These are phyloP conservation scores for Apiospora kogelbergensis DNA, from an alignment of 2,329 filamentous ascomycete species.

Conservation along the genomic window DNA sequence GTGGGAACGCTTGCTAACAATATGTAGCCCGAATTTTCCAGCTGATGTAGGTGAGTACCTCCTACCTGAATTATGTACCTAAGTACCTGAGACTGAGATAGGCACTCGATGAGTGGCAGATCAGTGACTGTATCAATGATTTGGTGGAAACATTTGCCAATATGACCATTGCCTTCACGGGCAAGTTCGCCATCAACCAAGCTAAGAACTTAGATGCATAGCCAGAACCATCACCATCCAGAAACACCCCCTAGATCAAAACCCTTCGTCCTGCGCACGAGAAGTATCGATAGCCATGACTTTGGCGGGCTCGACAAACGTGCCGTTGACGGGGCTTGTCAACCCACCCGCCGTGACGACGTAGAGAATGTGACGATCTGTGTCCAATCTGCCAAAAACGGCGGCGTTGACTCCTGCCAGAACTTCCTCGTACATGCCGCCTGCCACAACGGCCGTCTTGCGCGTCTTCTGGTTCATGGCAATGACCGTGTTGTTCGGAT, in stretches of 20 bases:
- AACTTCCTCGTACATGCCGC: conserved; percentile 7
- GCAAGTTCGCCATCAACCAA: background rate
- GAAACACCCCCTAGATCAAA: background rate
- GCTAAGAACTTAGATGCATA: background rate
- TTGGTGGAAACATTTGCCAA: background rate
- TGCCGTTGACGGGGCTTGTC: conserved; percentile 21
- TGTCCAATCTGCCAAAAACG: conserved; percentile 19
- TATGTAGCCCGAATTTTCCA: background rate
- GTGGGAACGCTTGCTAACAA: too few relatives aligned
- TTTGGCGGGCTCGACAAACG: conserved; percentile 23
- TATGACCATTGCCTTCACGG: background rate
- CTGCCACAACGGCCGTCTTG: conserved; percentile 12
- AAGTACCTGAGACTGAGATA: too few relatives aligned
- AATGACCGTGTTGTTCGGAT: conserved; percentile 11
- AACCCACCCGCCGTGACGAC: conserved; percentile 20
- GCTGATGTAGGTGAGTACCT: background rate
- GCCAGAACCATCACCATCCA: background rate
- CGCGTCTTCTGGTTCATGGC: background rate
- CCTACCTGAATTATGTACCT: too few relatives aligned
- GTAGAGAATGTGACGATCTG: conserved; percentile 22
- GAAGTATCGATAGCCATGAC: conserved; percentile 22
- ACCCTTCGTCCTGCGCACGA: accelerated
- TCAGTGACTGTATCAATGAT: background rate
- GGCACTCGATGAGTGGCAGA: too few relatives aligned
- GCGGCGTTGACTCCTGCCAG: conserved; percentile 22